These are phyloP conservation scores for Candida pini DNA, from an alignment of 805 yeast genomes.

Conservation along the genomic window DNA sequence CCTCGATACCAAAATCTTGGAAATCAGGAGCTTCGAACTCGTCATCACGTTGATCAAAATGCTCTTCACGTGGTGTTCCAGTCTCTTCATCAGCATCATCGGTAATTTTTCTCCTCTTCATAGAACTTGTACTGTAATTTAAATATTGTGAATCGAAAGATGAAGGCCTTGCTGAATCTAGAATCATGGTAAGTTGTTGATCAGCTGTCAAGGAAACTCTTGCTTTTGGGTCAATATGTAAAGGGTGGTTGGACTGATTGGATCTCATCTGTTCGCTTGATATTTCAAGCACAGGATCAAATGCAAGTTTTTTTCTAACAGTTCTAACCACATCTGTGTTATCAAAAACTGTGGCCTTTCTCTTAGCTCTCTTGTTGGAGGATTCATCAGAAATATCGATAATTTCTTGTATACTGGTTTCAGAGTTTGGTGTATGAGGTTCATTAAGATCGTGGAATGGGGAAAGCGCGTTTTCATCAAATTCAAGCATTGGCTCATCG, in stretches of 20 bases:
- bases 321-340: constrained; percentile 43
- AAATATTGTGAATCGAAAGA: constrained; percentile 7
- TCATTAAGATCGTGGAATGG: constrained; percentile 9
- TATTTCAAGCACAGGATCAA: constrained; percentile 42
- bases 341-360: constrained; percentile 28
- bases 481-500: constrained; percentile 20
- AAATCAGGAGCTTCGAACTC: constrained; percentile 10
- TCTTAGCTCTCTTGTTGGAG: constrained; percentile 9
- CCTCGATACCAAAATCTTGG: constrained; percentile 19
- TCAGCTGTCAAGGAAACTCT: constrained; percentile 1
- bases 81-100: background rate
- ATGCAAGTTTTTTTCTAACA: constrained; percentile 36
- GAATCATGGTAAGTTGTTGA: constrained; percentile 3
- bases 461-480: constrained; percentile 7
- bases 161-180: constrained; percentile 7
- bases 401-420: constrained; percentile 3
- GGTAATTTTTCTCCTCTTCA: constrained; percentile 13
- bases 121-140: constrained; percentile 5
- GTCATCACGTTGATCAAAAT: constrained; percentile 13
- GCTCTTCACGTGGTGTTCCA: background rate
- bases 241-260: constrained; percentile 25
- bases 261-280: constrained; percentile 33
- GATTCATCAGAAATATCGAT: constrained; percentile 1
- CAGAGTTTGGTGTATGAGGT: constrained; percentile 12
- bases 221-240: constrained; percentile 6